Evolutionary conservation across 306 rosid species (phyloP).

Genomic region (Vigna unguiculata): DNA sequence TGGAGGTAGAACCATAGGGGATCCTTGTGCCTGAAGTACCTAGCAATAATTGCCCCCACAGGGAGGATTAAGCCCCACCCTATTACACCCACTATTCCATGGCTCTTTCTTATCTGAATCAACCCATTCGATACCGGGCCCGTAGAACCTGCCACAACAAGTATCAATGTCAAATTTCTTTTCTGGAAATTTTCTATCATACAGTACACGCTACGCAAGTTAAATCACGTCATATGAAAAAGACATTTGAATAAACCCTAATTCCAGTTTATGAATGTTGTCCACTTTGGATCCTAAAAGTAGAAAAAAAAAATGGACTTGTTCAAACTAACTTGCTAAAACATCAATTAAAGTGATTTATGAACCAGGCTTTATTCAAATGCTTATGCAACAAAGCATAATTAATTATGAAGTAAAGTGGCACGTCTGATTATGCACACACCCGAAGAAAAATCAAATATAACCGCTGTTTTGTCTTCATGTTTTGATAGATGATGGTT

Average conservation of each 20-base stretch:
- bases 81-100: slow-evolving; percentile 83
- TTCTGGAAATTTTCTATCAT: not conserved
- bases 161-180: slow-evolving; percentile 22
- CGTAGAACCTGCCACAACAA: slow-evolving; percentile 55
- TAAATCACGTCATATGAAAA: not conserved
- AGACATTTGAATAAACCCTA: not conserved
- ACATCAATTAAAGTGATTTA: not conserved
- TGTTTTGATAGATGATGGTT: slow-evolving; percentile 70
- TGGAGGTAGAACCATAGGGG: slow-evolving; percentile 97
- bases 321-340: too few relatives aligned
- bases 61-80: slow-evolving; percentile 97
- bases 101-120: slow-evolving; percentile 75
- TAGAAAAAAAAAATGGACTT: not conserved
- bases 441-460: slow-evolving; percentile 90
- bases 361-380: too few relatives aligned
- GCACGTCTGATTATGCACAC: slow-evolving; percentile 49
- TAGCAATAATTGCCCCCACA: slow-evolving; percentile 85
- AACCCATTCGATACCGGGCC: slow-evolving; percentile 53
- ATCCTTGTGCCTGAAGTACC: slow-evolving; percentile 93
- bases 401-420: slow-evolving; percentile 15
- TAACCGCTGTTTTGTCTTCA: slow-evolving; percentile 65
- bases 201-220: slow-evolving; percentile 2
- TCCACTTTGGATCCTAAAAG: not conserved
- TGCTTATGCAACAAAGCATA: not conserved
- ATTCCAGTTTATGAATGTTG: not conserved